These are phyloP conservation scores for Lolium perenne DNA, from an alignment of 176 grass and related monocot genomes.

Conservation along the genomic window DNA sequence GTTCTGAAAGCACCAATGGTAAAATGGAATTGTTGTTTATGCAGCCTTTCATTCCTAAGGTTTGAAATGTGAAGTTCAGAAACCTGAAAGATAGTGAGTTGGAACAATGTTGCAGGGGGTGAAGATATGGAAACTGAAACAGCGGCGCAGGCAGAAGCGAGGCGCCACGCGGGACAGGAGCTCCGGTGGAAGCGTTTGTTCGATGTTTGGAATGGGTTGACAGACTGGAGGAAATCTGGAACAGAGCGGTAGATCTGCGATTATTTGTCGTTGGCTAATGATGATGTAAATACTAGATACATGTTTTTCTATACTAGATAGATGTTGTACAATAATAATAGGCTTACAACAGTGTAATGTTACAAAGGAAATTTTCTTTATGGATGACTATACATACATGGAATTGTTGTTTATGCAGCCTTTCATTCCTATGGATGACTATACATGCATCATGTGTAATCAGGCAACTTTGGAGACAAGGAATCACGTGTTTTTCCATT, in stretches of 20 bases:
- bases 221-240: conserved; percentile 23
- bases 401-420: too few relatives aligned
- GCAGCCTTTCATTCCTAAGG: conserved; percentile 10
- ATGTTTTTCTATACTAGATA: too few relatives aligned
- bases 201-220: conserved; percentile 49
- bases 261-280: background rate
- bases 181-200: conserved; percentile 42
- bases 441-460: too few relatives aligned
- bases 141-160: conserved; percentile 54
- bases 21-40: conserved; percentile 7
- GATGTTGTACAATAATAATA: too few relatives aligned
- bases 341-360: too few relatives aligned
- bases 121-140: conserved; percentile 44
- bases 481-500: too few relatives aligned
- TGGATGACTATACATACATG: too few relatives aligned
- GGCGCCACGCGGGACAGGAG: conserved; percentile 40
- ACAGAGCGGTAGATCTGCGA: background rate
- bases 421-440: too few relatives aligned
- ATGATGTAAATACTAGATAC: background rate
- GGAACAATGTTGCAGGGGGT: conserved; percentile 28
- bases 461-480: too few relatives aligned
- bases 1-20: conserved; percentile 7
- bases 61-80: background rate
- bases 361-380: too few relatives aligned
- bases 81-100: background rate